Evolutionary conservation across 139 green algal genomes (phyloP), one percentile per base, ranked within the genome.

Genomic region (Nannochloris sp.): DNA sequence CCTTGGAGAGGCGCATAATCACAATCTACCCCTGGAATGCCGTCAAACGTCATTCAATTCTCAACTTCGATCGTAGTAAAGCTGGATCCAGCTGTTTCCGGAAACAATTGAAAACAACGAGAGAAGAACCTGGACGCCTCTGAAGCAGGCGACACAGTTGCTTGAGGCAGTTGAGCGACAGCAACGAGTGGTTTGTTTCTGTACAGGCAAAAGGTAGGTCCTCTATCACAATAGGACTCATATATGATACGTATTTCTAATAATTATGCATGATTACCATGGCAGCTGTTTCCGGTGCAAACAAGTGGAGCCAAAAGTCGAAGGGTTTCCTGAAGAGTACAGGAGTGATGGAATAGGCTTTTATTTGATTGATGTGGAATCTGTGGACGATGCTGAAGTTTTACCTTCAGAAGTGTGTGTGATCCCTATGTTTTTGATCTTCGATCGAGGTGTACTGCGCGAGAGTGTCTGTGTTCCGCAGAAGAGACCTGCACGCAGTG

Each of bases 221-320:
- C 11, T 12, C 5, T 40, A 40, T 40, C 16, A 20, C 4, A 62
- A 20, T 53, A 11, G 17, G 46, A 20, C 46, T 53, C 8, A 3
- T 28, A 53, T 53, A 14, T 53, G 0, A 53, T 28, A 6, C 6
- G 11, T 6, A 28, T 25, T n/a, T 30, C 67, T 9, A 33, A 13
- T 4, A 49, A 20, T 23, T 20, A 20, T 59, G 16, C 70, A 65
- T 26, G 48, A 59, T 6, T 65, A 49, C 2, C 44, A 43, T 20
- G 50, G 59, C 63, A 63, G 56, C 56, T 76, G 70, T 56, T 76
- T 76, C 49, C 55, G 70, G 29, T 76, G 70, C 57, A 49, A 67
- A n/a, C 56, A 67, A 49, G 45, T 76, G 6, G 57, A 23, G 1
- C 62, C 68, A 1, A 76, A 76, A 43, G 12, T 76, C n/a, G 46